Evolutionary conservation across 352 stramenopile genomes (phyloP), one percentile per base, ranked within the genome.

Genomic region (Globisporangium acanthophoron): DNA sequence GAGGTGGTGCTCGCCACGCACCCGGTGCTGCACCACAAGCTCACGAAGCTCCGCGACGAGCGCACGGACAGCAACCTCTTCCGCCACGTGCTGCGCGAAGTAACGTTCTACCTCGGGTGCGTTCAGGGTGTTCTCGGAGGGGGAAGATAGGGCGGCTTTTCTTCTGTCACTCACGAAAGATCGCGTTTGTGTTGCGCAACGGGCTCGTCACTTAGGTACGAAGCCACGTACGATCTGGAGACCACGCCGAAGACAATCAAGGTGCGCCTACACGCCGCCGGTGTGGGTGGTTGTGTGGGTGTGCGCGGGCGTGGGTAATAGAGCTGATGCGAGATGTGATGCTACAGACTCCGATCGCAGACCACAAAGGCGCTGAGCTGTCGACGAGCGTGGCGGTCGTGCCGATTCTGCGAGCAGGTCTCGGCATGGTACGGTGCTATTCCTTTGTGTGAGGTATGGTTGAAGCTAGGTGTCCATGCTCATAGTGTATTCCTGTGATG

Each of bases 91-190:
- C 75, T 99, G 54, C 89, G 94, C 47, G 96, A 99, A 81, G 88
- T 99, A 48, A 99, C 96, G 31, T 98, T 98, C 64, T 98, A 99
- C 66, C 74, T 99, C 20, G 97, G 94, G 67, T 99, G 87, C 62
- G 93, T 86, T 7, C n/a, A 29, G 27, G 18, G 7, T 37, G 8
- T n/a, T 8, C 21, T 64, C 24, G 50, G 15, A 20, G n/a, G 20
- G 4, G 9, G 18, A n/a, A 20, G 43, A 39, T 9, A 35, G 41
- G 13, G 18, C 7, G 41, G n/a, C 18, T 27, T 18, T 47, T 27
- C 6, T 6, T 20, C n/a, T 27, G 43, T 12, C 11, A 8, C 44
- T 49, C 24, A 41, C 50, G n/a, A 43, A 40, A 31, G 27, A 53
- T 47, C n/a, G 37, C 37, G 11, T 43, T 49, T 12, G 8, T 13